Base-by-base conservation (phyloP, 2,329 filamentous ascomycete genomes). In the Verticillium albo-atrum region DNA sequence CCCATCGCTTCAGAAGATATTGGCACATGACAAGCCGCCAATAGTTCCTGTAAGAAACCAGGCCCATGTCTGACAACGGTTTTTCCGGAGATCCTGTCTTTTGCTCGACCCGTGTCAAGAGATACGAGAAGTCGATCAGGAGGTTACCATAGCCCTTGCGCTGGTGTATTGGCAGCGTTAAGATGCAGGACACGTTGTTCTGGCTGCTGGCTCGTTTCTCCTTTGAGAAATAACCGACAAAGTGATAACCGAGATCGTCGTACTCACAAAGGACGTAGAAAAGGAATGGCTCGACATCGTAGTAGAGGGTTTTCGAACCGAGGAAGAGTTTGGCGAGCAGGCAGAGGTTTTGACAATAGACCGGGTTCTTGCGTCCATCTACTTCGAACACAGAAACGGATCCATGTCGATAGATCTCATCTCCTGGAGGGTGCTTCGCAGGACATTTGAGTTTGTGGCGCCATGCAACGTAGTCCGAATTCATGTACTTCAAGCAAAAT, bases 401-500 rank as follows among this genome's bases (percentile, higher is more conserved):
- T 55, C 89, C 88, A 68, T 97, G 89, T 1, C 95, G 90, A 71
- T 99, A 99, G 55, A 99, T 98, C 72, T 99, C 95, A 69, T 99
- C 95, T 26, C 95, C 95, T 0, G 96, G 96, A 3, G 95, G 96
- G 70, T 98, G 93, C 73, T 98, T 98, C 35, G 92, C 92, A 6
- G 92, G 90, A 68, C 95, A 99, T 78, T 99, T 99, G 67, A 92
- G 84, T 77, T 98, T 98, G 75, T 99, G 95, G 57, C 95, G 86
- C 92, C 94, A 98, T 15, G 95, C 94, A 28, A 99, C 95, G 68
- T 96, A 98, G 72, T 97, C 94, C 20, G 95, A 98, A 74, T 96
- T 97, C 92, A 99, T 97, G 77, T 99, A 99, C 76, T 98, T 99
- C 61, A 99, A 81, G 72, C 95, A 99, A 74, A 98, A 99, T 74